These are phyloP conservation scores for Chaetomium cochliodes DNA, from an alignment of 495 filamentous ascomycete species.

Conservation along the genomic window DNA sequence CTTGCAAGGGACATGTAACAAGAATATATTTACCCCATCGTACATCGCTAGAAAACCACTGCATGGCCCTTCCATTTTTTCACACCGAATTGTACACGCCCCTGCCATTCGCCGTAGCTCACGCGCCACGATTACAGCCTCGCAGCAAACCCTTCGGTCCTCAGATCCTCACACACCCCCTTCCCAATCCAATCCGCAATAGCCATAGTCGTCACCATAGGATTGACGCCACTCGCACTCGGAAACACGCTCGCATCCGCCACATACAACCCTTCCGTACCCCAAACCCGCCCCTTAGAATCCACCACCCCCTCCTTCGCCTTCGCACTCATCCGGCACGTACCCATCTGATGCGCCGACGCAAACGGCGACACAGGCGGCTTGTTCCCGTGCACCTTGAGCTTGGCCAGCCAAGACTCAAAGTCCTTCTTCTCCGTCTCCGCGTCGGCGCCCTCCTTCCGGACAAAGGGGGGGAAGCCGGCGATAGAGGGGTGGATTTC, in stretches of 20 bases:
- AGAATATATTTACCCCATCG: too few relatives aligned
- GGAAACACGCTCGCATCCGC: slow-evolving; percentile 89
- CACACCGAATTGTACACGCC: not conserved
- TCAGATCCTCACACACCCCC: slow-evolving; percentile 48
- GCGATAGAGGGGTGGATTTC: slow-evolving; percentile 67
- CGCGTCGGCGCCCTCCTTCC: slow-evolving; percentile 29
- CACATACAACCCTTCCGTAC: slow-evolving; percentile 67
- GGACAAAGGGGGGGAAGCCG: slow-evolving; percentile 65
- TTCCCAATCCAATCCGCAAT: slow-evolving; percentile 65
- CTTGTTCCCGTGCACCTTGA: slow-evolving; percentile 52
- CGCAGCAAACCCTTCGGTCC: slow-evolving; percentile 6
- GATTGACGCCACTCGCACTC: slow-evolving; percentile 86
- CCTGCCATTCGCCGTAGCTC: too few relatives aligned
- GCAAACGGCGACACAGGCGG: slow-evolving; percentile 48
- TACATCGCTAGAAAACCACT: too few relatives aligned
- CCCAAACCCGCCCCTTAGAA: slow-evolving; percentile 73
- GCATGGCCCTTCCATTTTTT: not conserved
- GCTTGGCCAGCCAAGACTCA: slow-evolving; percentile 57
- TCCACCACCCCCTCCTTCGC: slow-evolving; percentile 69
- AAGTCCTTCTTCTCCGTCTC: slow-evolving; percentile 27
- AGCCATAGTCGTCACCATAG: slow-evolving; percentile 90
- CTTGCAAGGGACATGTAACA: too few relatives aligned
- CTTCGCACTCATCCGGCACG: slow-evolving; percentile 72
- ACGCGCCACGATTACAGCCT: slow-evolving; percentile 5
- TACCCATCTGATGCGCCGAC: slow-evolving; percentile 89